Conservation (phyloP, 1,284 basidiomycete genomes). For the Leccinum huronense region DNA sequence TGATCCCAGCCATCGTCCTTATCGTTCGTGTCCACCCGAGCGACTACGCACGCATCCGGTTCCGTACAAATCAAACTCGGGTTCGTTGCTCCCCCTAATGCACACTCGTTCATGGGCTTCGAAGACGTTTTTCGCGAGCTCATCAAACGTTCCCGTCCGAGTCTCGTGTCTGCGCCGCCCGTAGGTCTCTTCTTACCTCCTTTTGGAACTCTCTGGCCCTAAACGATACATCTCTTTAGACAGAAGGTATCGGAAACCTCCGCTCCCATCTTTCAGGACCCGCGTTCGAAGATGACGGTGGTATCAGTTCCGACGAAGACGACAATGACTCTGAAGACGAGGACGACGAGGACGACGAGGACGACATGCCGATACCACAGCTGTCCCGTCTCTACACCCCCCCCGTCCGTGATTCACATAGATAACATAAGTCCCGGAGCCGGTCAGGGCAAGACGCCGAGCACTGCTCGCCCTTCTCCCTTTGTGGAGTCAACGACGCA, state of each 20-base stretch:
- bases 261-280: slow-evolving; percentile 54
- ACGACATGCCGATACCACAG: too few relatives aligned
- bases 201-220: slow-evolving; percentile 1
- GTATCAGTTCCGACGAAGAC: too few relatives aligned
- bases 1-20: slow-evolving; percentile 50
- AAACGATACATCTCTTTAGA: slow-evolving; percentile 45
- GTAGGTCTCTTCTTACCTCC: slow-evolving; percentile 40
- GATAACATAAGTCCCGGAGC: slow-evolving; percentile 14
- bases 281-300: too few relatives aligned
- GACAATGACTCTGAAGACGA: too few relatives aligned
- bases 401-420: slow-evolving; percentile 22
- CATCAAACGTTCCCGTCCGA: too few relatives aligned
- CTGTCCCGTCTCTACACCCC: slow-evolving; percentile 28
- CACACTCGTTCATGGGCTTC: slow-evolving; percentile 41
- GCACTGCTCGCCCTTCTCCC: slow-evolving; percentile 29
- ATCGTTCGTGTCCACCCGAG: slow-evolving; percentile 64
- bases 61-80: slow-evolving; percentile 74
- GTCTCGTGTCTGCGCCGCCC: too few relatives aligned
- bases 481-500: not conserved
- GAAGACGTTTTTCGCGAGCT: slow-evolving; percentile 49
- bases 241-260: slow-evolving; percentile 89
- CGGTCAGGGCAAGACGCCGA: slow-evolving; percentile 19
- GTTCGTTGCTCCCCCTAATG: slow-evolving; percentile 56
- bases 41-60: slow-evolving; percentile 59
- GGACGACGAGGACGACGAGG: too few relatives aligned